Evolutionary conservation across 2,329 filamentous ascomycete species (phyloP), one percentile per base, ranked within the genome.

Genomic region (Karstenula rhodostoma): DNA sequence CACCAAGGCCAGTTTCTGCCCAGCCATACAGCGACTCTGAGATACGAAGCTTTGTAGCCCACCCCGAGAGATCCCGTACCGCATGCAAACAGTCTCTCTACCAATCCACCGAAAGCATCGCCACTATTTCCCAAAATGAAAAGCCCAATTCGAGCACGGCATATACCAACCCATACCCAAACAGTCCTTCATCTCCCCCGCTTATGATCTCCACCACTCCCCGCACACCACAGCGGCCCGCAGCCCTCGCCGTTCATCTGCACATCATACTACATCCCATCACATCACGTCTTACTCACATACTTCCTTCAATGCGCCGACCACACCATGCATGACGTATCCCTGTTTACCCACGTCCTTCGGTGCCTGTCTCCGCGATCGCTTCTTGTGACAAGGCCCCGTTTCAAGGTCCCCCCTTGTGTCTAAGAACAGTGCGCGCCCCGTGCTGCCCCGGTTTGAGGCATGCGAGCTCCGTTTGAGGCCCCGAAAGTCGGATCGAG

Each of bases 381-480:
- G 37, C 37, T 13, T 54, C 51, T 33, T 54, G 37, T 25, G 51
- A 54, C 51, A 54, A 33, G 37, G 25, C 15, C 37, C 35, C 25
- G 52, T 55, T 55, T 55, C 52, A 55, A 35, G 52, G 52, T 29
- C 35, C 23, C 52, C 52, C 22, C 44, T 25, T 27, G 51, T 47
- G 52, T 55, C 29, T 35, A 42, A 55, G 51, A n/a, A 19, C 22
- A 25, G 51, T 46, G 29, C 42, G 19, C 37, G 37, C 37, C 23
- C 25, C 51, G 29, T 37, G 51, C 51, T 25, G 51, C 10, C 17
- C 32, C 15, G 12, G 49, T 52, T 27, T 52, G 19, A 52, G 33
- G 42, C n/a, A 23, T 48, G 44, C 44, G n/a, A 12, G 23, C 51
- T 17, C 12, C n/a, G 37, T 54, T 54, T 55, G 40, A 25, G 52